phyloP scores from a whole-genome alignment of 257 asterid species.

The Lycium ferocissimum region DNA sequence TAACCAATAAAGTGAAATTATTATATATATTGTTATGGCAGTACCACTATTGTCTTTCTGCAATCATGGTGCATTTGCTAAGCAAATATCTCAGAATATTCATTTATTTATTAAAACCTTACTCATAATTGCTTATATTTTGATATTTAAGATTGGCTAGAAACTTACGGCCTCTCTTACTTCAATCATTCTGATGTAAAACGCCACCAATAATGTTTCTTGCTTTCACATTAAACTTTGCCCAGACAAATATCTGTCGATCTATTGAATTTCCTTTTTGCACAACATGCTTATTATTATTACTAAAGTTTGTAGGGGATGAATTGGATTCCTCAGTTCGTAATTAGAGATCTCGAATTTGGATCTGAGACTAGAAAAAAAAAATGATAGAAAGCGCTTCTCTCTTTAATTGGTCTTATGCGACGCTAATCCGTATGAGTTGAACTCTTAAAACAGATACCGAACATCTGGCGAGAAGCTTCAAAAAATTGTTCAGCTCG shows the following conservation, averaged over 20 bases:
- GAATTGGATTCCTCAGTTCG: too few relatives aligned
- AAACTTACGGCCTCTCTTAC: not conserved
- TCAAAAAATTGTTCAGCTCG: not conserved
- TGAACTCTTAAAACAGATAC: too few relatives aligned
- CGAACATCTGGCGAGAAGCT: too few relatives aligned
- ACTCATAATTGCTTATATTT: not conserved
- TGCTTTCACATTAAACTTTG: not conserved
- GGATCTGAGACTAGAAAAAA: too few relatives aligned
- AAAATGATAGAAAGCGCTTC: too few relatives aligned
- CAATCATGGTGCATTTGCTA: not conserved
- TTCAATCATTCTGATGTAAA: conserved; percentile 16
- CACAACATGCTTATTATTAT: not conserved
- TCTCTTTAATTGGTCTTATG: too few relatives aligned
- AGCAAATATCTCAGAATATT: not conserved
- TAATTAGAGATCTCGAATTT: too few relatives aligned
- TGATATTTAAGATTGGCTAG: not conserved
- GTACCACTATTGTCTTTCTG: not conserved
- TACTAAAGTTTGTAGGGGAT: too few relatives aligned
- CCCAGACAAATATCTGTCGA: not conserved
- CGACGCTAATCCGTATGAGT: too few relatives aligned
- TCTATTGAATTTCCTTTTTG: not conserved
- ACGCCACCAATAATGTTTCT: not conserved
- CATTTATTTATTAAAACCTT: not conserved
- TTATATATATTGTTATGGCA: too few relatives aligned
- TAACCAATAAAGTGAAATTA: not conserved